Base-by-base conservation (phyloP, 768 basidiomycete species). In the Termitomyces eurrhizus region DNA sequence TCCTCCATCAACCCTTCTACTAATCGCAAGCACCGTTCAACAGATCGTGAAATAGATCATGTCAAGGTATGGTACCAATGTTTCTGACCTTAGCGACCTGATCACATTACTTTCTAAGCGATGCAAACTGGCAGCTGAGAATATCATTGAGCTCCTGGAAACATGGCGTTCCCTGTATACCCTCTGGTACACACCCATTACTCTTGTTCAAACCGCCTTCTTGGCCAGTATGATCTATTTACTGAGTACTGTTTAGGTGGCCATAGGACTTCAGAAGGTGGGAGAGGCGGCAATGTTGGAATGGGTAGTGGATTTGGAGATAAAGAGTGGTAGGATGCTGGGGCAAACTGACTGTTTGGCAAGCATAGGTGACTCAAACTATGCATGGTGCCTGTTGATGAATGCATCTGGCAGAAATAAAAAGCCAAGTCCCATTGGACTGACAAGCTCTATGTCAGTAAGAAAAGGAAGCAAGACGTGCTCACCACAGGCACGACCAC, bases 141-240 rank as follows among this genome's bases (percentile, higher is more conserved):
- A 83, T 58, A 83, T 83, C 61, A 80, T 85, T 73, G 78, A 80
- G n/a, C 71, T 83, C 7, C 72, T 81, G 12, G 73, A 70, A 5
- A 77, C 78, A 2, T 86, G 80, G 80, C 77, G 80, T 37, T 65
- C 71, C 12, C 75, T 80, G 21, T 86, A 86, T 64, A 75, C 76
- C 0, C 73, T 88, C 21, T 82, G 85, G 26, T 86, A 80, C 64
- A 75, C 76, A 21, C 82, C 84, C 4, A 78, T 86, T 60, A 83
- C 83, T 12, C 70, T 84, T 42, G 76, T 83, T 21, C 86, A 87
- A 68, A 77, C 80, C 39, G 72, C 80, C 21, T 87, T 86, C 71
- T 80, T 81, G 5, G 83, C 85, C 1, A 85, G 84, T 16, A 86
- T 83, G 4, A 77, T 84, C 8, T 85, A 79, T 65, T 77, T 86